These are phyloP conservation scores for Onygenales sp. DNA, from an alignment of 2,329 filamentous ascomycete species.

Conservation along the genomic window DNA sequence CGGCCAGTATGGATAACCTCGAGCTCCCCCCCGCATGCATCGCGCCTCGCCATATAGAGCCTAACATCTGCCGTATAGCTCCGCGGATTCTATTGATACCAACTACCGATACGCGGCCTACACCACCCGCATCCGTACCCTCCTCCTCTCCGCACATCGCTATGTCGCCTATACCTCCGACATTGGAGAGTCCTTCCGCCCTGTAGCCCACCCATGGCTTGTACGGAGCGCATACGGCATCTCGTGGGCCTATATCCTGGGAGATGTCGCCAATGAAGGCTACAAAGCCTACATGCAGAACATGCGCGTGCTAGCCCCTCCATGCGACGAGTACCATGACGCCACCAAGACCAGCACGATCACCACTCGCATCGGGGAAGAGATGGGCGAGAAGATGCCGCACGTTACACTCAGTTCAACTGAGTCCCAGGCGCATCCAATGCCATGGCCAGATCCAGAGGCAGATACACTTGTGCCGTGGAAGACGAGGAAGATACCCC, in stretches of 20 bases:
- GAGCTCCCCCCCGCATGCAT: background rate
- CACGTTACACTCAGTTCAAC: constrained; percentile 2
- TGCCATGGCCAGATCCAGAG: constrained; percentile 19
- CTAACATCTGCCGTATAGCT: constrained; percentile 36
- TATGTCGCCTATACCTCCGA: constrained; percentile 97
- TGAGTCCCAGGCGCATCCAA: constrained; percentile 11
- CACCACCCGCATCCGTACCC: constrained; percentile 71
- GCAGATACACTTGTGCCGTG: constrained; percentile 24
- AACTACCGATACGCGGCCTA: constrained; percentile 89
- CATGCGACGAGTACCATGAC: constrained; percentile 41
- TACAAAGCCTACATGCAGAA: constrained; percentile 93
- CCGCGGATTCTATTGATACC: constrained; percentile 71
- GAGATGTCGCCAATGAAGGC: constrained; percentile 85
- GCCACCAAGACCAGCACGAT: constrained; percentile 11
- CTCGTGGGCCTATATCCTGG: constrained; percentile 84
- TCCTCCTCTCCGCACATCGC: constrained; percentile 81
- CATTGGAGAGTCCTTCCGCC: constrained; percentile 92
- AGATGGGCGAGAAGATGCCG: constrained; percentile 3
- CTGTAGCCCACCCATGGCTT: constrained; percentile 75
- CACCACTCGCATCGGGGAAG: constrained; percentile 4
- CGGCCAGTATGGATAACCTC: constrained; percentile 53
- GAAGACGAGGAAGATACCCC: constrained; percentile 46
- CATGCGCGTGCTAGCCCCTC: constrained; percentile 62
- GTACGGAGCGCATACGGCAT: constrained; percentile 79
- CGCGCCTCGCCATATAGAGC: background rate